Conservation (phyloP, 2,329 filamentous ascomycete species). For the Acephala macrosclerotiorum region DNA sequence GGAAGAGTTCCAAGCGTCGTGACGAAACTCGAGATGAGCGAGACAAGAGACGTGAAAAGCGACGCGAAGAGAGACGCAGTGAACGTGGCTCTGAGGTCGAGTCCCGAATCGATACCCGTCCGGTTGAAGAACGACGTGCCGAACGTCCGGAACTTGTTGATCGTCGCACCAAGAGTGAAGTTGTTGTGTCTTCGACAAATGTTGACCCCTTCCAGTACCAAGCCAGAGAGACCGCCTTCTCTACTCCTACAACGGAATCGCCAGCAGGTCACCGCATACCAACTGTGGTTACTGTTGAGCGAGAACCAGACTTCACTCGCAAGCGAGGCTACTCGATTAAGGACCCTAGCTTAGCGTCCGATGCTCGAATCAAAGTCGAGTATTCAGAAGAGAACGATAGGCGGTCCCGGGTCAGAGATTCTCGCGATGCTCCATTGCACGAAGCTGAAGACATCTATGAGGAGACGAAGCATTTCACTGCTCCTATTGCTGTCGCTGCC, state of each 20-base stretch:
- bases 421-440: constrained; percentile 41
- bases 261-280: constrained; percentile 43
- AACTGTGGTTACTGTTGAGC: constrained; percentile 59
- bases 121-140: constrained; percentile 25
- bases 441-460: constrained; percentile 54
- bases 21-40: constrained; percentile 42
- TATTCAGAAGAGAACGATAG: constrained; percentile 30
- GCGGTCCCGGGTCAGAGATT: constrained; percentile 23
- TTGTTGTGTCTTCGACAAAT: constrained; percentile 37
- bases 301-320: constrained; percentile 53
- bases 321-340: constrained; percentile 39
- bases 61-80: constrained; percentile 42
- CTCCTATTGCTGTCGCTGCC: constrained; percentile 54
- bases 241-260: constrained; percentile 50
- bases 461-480: constrained; percentile 56
- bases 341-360: constrained; percentile 23
- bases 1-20: constrained; percentile 39
- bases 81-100: constrained; percentile 21
- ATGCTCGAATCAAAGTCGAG: constrained; percentile 27
- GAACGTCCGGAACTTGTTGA: constrained; percentile 24
- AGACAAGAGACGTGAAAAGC: constrained; percentile 46
- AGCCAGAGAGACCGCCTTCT: constrained; percentile 60
- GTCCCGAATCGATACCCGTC: constrained; percentile 22
- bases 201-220: constrained; percentile 67
- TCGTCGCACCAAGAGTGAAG: constrained; percentile 40